Evolutionary conservation across 2,329 filamentous ascomycete genomes (phyloP), one percentile per base, ranked within the genome.

Genomic region (Diaporthe capsici): DNA sequence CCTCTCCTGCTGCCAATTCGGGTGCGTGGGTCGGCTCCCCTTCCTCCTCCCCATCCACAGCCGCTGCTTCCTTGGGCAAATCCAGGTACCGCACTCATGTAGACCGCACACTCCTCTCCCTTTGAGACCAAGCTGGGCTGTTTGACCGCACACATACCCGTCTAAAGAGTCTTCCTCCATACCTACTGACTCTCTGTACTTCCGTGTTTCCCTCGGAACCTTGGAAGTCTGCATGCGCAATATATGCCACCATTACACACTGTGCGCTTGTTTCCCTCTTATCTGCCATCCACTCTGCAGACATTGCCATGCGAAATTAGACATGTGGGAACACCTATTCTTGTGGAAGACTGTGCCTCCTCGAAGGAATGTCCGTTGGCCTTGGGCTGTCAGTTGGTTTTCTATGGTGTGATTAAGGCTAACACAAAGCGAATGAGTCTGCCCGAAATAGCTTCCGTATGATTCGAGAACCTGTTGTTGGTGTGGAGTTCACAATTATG

Each of bases 381-480:
- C 6, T 51, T 20, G 63, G 8, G 13, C 13, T n/a, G 17, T 6
- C n/a, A 5, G 47, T 68, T 68, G 63, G 63, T 53, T 20, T 39
- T 20, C n/a, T 25, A 53, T 51, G 63, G 63, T 68, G 63, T 51
- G 28, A 49, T 37, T 68, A 37, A 39, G 22, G 47, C 63, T 12
- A 37, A 31, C 20, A 39, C 37, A 39, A 39, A 39, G 31, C 44
- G 63, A 51, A 49, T 37, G 7, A 39, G 47, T 68, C 13, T 53
- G 22, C 65, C 65, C 31, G n/a, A 68, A 53, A 68, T 68, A 68
- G 65, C 47, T 28, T 53, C 49, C 34, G 47, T 68, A 53, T 68
- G 65, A 68, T 68, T 22, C 65, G 65, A 68, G 47, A 20, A 25
- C 31, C 65, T 53, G 47, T 42, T 34, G 65, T 53, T 34, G 65